These are phyloP conservation scores for Nannizzia gypsea DNA, from an alignment of 2,329 filamentous ascomycete genomes.

Conservation along the genomic window DNA sequence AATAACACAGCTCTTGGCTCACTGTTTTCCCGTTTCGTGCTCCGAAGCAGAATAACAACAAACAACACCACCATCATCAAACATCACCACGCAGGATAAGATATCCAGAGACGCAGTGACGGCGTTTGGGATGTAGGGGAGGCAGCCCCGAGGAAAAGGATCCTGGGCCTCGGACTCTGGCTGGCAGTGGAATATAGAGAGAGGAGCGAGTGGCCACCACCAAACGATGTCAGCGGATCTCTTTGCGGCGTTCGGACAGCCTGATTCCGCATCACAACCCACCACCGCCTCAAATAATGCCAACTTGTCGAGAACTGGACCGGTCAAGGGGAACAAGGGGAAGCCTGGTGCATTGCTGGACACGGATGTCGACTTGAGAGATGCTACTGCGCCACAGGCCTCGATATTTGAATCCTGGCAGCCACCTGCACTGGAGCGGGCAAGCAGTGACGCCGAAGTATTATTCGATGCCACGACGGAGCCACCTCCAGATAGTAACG, in stretches of 20 bases:
- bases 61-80: no score
- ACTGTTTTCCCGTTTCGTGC: not conserved
- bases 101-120: not conserved
- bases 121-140: not conserved
- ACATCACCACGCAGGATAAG: not conserved
- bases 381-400: not conserved
- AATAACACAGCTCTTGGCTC: not conserved
- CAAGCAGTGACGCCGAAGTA: slow-evolving; percentile 34
- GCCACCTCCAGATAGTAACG: slow-evolving; percentile 18
- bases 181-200: not conserved
- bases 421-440: not conserved
- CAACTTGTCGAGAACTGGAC: not conserved
- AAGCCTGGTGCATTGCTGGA: not conserved
- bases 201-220: not conserved
- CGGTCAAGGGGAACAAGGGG: not conserved
- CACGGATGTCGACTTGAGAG: not conserved
- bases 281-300: not conserved
- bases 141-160: not conserved
- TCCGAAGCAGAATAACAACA: no score
- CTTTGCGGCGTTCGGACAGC: slow-evolving; percentile 39
- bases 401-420: not conserved
- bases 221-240: slow-evolving; percentile 42
- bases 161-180: not conserved
- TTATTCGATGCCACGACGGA: slow-evolving; percentile 50
- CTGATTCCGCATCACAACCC: not conserved